Evolutionary conservation across 768 basidiomycete species (phyloP).

Genomic region (Psilocybe tampanensis): DNA sequence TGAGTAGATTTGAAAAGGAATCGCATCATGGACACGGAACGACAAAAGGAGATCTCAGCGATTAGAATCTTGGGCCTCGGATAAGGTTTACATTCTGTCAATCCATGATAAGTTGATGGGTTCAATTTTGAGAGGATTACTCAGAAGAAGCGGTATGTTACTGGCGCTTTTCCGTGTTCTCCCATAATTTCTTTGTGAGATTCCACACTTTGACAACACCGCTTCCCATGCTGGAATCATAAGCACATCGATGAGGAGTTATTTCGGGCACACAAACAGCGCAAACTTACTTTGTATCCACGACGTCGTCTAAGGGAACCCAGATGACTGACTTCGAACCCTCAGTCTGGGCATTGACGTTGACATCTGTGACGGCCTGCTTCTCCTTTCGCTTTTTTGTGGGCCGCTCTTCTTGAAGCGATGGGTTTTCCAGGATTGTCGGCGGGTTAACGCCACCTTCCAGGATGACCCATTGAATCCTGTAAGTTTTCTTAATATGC

Average conservation of each 20-base stretch:
- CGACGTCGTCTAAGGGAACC: constrained; percentile 56
- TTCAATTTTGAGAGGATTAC: neutral
- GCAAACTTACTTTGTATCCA: constrained; percentile 59
- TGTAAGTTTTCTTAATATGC: constrained; percentile 87
- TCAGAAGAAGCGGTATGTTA: neutral
- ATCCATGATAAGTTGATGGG: no score
- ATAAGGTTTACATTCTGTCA: no score
- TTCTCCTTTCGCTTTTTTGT: constrained; percentile 19
- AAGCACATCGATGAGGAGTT: constrained; percentile 13
- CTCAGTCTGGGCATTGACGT: neutral
- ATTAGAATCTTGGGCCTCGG: no score
- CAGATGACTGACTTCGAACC: constrained; percentile 41
- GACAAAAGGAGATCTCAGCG: no score
- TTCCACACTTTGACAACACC: constrained; percentile 80
- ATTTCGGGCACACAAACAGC: constrained; percentile 11
- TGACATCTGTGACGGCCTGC: constrained; percentile 8
- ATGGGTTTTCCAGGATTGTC: constrained; percentile 14
- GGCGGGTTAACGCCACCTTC: constrained; percentile 58
- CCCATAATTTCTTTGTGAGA: constrained; percentile 52
- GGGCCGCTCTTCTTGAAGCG: constrained; percentile 12
- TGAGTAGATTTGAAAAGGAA: no score
- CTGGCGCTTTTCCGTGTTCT: constrained; percentile 16
- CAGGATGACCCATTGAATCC: constrained; percentile 70
- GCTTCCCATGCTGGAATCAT: constrained; percentile 60
- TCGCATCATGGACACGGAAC: no score